Percentiles rank a stretch among this genome's conserved stretches.
Conservation (phyloP, 768 basidiomycete genomes). For the Auricularia auricula-judae region DNA sequence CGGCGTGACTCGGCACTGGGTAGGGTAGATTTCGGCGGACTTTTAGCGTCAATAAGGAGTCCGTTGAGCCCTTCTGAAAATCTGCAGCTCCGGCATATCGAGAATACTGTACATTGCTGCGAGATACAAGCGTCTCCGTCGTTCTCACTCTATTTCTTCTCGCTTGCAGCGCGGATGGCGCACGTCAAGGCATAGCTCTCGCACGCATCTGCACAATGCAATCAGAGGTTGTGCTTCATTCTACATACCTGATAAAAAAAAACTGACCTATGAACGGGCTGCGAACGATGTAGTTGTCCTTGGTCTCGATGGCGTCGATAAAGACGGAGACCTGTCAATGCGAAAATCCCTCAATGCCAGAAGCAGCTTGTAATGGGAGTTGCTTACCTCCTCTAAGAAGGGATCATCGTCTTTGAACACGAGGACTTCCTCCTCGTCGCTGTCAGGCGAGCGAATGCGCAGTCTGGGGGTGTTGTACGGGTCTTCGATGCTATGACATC, state of each 20-base stretch:
- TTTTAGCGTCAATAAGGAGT: no score
- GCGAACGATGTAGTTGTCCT: conserved; percentile 79
- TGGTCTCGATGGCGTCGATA: conserved; percentile 82
- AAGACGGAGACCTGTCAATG: conserved; percentile 53
- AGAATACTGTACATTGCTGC: no score
- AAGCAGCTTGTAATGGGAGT: background rate
- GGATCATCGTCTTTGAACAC: conserved; percentile 78
- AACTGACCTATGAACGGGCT: conserved; percentile 67
- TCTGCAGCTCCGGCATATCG: no score
- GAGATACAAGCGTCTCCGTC: no score
- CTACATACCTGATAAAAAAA: conserved; percentile 1
- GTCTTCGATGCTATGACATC: conserved; percentile 57
- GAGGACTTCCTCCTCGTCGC: conserved; percentile 60
- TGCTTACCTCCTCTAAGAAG: conserved; percentile 74
- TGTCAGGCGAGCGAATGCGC: conserved; percentile 74
- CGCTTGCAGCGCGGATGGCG: conserved; percentile 78
- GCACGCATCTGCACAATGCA: conserved; percentile 51
- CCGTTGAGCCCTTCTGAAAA: no score
- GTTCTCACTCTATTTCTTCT: conserved; percentile 16
- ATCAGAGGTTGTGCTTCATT: conserved; percentile 1
- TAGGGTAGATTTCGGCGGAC: no score
- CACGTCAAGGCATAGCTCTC: conserved; percentile 87
- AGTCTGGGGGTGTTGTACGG: conserved; percentile 90
- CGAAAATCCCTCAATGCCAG: background rate
- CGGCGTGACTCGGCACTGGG: no score